Percentiles rank a stretch among this genome's conserved stretches.
These are phyloP conservation scores for Monilinia polystroma DNA, from an alignment of 2,329 filamentous ascomycete genomes.

Conservation along the genomic window DNA sequence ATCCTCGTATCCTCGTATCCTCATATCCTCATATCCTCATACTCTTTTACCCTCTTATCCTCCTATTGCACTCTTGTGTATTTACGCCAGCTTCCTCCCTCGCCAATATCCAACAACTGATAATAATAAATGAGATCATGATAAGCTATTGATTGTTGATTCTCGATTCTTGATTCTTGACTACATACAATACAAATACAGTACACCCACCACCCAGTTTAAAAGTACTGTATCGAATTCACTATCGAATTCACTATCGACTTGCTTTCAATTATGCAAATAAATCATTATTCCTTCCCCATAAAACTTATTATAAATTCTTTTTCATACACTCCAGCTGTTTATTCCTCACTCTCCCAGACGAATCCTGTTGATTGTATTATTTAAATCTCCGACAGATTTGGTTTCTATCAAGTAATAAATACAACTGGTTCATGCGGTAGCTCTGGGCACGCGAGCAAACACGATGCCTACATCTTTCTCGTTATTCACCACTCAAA, in stretches of 20 bases:
- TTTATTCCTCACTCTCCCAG: background rate
- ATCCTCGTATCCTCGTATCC: no score
- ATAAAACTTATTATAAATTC: slow-evolving; percentile 6
- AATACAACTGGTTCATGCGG: slow-evolving; percentile 19
- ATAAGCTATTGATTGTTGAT: background rate
- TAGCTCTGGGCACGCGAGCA: slow-evolving; percentile 22
- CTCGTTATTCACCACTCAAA: slow-evolving; percentile 20
- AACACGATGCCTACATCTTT: slow-evolving; percentile 21
- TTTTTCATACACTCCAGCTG: background rate
- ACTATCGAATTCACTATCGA: no score
- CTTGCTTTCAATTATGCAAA: slow-evolving; percentile 4
- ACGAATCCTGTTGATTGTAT: slow-evolving; percentile 16
- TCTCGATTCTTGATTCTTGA: background rate
- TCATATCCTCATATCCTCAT: no score
- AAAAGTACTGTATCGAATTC: background rate
- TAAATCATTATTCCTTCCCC: background rate
- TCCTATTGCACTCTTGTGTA: no score
- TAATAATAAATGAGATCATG: background rate
- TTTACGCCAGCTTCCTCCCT: no score
- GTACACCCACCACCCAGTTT: no score
- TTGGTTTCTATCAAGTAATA: slow-evolving; percentile 24
- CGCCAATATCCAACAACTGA: background rate
- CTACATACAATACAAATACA: background rate
- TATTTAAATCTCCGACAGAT: slow-evolving; percentile 12
- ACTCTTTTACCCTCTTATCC: no score